A percentile compares a stretch with the other conserved stretches of the same genome.
phyloP scores from a whole-genome alignment of 108 stramenopile genomes.

The Skeletonema costatum region DNA sequence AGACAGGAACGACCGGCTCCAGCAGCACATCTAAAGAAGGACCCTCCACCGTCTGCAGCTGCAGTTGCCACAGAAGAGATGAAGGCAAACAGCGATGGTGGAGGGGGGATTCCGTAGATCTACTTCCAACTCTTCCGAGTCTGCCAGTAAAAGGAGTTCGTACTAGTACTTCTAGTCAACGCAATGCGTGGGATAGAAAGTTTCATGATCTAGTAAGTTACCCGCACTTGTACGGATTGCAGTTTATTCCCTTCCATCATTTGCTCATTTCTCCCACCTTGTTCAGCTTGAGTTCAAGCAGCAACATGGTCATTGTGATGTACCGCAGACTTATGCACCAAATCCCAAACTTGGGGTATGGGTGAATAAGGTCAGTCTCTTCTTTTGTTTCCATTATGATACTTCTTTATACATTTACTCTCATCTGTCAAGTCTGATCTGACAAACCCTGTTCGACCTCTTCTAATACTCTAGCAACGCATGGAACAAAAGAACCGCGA shows the following conservation, averaged over 20 bases:
- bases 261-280: background rate
- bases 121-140: background rate
- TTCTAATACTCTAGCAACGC: constrained; percentile 19
- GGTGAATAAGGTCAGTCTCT: constrained; percentile 52
- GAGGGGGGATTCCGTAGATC: background rate
- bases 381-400: background rate
- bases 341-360: constrained; percentile 76
- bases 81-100: background rate
- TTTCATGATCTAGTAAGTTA: constrained; percentile 12
- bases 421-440: too few relatives aligned
- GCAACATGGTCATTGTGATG: constrained; percentile 50
- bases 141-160: background rate
- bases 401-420: too few relatives aligned
- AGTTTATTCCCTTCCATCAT: background rate
- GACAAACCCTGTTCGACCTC: too few relatives aligned
- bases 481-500: constrained; percentile 46
- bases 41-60: constrained; percentile 6
- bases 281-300: constrained; percentile 4
- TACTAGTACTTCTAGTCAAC: background rate
- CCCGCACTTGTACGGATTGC: background rate
- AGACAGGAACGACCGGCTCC: too few relatives aligned
- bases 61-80: background rate
- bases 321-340: constrained; percentile 65
- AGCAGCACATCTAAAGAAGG: background rate
- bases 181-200: background rate